These are phyloP conservation scores for Volvox carteri DNA, from an alignment of 163 green algal species.

Conservation along the genomic window DNA sequence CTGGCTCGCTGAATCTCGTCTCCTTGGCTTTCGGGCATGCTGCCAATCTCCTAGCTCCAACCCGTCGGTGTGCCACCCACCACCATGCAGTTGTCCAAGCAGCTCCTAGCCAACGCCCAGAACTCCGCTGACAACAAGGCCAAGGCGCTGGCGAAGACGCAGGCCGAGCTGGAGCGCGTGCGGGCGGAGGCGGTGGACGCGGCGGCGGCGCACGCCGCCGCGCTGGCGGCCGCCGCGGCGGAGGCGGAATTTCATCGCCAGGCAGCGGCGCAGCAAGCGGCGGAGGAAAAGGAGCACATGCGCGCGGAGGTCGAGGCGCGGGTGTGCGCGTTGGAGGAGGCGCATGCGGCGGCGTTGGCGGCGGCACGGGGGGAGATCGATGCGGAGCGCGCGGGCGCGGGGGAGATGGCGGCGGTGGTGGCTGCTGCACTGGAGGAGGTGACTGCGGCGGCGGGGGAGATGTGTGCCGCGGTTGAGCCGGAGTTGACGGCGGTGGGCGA, in stretches of 20 bases:
- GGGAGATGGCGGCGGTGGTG: not conserved
- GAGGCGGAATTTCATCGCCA: not conserved
- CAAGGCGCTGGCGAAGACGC: slow-evolving; percentile 32
- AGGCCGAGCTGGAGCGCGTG: slow-evolving; percentile 24
- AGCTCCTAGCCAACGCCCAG: slow-evolving; percentile 41
- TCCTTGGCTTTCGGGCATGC: too few species aligned
- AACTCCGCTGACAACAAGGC: not conserved
- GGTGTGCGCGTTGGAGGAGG: not conserved
- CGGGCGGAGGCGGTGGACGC: slow-evolving; percentile 6
- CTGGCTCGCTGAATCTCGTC: too few species aligned
- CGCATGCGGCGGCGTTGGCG: not conserved
- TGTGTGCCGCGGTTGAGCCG: not conserved
- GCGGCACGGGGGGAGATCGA: not conserved
- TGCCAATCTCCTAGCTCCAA: too few species aligned
- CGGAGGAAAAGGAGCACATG: not conserved
- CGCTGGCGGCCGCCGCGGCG: not conserved
- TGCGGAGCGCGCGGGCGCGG: not conserved
- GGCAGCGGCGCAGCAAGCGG: not conserved
- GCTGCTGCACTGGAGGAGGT: not conserved
- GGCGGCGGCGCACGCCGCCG: not conserved
- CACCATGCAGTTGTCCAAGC: slow-evolving; percentile 37
- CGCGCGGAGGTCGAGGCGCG: not conserved
- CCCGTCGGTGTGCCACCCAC: too few species aligned
- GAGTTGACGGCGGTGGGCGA: slow-evolving; percentile 7
- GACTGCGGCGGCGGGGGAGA: not conserved